Evolutionary conservation across 768 basidiomycete genomes (phyloP), one percentile per base, ranked within the genome.

Genomic region (Tylopilus rubrobrunneus): DNA sequence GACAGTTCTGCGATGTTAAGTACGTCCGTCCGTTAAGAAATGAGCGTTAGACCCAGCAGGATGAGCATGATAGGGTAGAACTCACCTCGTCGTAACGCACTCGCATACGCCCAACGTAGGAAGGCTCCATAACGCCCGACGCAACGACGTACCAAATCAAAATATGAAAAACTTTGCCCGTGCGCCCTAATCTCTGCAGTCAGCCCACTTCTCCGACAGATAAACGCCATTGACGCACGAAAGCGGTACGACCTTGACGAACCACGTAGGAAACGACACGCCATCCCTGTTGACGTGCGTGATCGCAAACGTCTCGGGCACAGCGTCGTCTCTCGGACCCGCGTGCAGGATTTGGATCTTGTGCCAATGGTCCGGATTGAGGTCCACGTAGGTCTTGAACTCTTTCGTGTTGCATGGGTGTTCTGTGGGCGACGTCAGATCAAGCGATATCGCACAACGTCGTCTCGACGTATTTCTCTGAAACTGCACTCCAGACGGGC

Each of bases 341-440:
- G 80, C 67, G 47, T 82, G 81, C 10, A 91, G 71, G 33, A 87
- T 80, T 63, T 90, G 83, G 3, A 74, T 80, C 80, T 92, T 79
- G 61, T n/a, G n/a, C n/a, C n/a, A n/a, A n/a, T 80, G 78, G 59
- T 88, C 83, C 55, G 81, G 76, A 23, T 78, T 76, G 37, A 78
- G 70, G 7, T 89, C 90, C 19, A 84, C 79, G 53, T 80, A 83
- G 11, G 91, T 63, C 65, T 84, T 85, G 74, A 92, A 87, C 52
- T 90, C 87, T 64, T 88, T 89, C 84, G 88, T 84, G 62, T 90
- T 90, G 64, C 90, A 92, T 31, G 88, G 87, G 68, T 91, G 89
- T 19, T 79, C 89, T 91, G 55, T 15, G n/a, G n/a, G 5, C 36
- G 47, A 37, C 12, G 5, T 11, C 1, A 29, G 10, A 40, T 19